phyloP scores from a whole-genome alignment of 2,329 filamentous ascomycete species.

The Stachybotrys echinatus region DNA sequence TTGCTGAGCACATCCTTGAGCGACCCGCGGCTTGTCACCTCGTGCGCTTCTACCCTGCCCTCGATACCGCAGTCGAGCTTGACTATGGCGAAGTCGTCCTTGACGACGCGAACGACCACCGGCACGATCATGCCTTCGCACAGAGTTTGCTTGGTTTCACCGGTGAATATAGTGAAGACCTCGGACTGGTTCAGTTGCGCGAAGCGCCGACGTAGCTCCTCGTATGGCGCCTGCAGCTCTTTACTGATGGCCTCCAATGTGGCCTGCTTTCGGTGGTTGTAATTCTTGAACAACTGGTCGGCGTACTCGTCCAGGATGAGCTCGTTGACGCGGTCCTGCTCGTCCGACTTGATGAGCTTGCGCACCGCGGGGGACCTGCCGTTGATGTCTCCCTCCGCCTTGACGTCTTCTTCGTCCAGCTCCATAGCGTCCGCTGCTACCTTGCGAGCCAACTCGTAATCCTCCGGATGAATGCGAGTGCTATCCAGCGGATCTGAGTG shows the following conservation, averaged over 20 bases:
- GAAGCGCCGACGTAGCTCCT: conserved; percentile 85
- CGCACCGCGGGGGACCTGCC: conserved; percentile 87
- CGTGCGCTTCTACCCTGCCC: conserved; percentile 75
- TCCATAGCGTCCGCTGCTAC: conserved; percentile 97
- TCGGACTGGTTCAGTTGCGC: conserved; percentile 65
- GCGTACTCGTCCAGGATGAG: conserved; percentile 95
- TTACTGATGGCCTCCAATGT: conserved; percentile 95
- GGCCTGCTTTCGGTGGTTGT: conserved; percentile 89
- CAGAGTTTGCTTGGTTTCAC: conserved; percentile 80
- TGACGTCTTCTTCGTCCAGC: conserved; percentile 95
- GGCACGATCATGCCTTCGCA: conserved; percentile 89
- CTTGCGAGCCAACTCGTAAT: conserved; percentile 96
- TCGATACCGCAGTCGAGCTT: conserved; percentile 94
- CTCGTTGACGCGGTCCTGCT: conserved; percentile 93
- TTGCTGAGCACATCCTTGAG: conserved; percentile 69
- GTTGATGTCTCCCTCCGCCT: conserved; percentile 86
- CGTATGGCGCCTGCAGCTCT: conserved; percentile 87
- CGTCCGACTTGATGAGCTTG: conserved; percentile 90
- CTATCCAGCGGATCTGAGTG: conserved; percentile 91
- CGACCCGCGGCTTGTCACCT: conserved; percentile 69
- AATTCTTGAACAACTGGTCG: conserved; percentile 87
- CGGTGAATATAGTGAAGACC: conserved; percentile 94
- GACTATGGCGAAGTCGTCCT: conserved; percentile 88
- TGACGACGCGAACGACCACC: conserved; percentile 80
- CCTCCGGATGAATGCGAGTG: conserved; percentile 94